Evolutionary conservation across 2,329 filamentous ascomycete species (phyloP).

Genomic region (Stemphylium beticola): DNA sequence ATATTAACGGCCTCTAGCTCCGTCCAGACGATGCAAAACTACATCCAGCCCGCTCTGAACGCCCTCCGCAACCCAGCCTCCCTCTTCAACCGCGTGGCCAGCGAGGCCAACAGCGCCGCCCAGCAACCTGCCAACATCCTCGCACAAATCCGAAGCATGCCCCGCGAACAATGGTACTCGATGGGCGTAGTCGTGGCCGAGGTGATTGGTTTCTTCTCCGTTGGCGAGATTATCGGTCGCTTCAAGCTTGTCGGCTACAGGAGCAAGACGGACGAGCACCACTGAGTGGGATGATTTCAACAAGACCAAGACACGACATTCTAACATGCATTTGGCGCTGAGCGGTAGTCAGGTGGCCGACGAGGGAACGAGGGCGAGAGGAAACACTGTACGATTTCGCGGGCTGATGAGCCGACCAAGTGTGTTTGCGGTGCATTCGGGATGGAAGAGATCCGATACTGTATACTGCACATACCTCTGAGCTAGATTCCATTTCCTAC

Average conservation of each 20-base stretch:
- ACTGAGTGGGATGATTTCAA: constrained; percentile 29
- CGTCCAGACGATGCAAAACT: constrained; percentile 81
- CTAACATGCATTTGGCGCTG: constrained; percentile 8
- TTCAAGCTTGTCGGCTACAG: constrained; percentile 93
- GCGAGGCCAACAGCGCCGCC: constrained; percentile 48
- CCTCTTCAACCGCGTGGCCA: constrained; percentile 58
- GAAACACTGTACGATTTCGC: constrained; percentile 29
- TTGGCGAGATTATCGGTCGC: constrained; percentile 95
- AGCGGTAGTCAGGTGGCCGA: constrained; percentile 1
- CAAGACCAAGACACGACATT: constrained; percentile 13
- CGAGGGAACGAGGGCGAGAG: background rate
- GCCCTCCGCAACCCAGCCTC: constrained; percentile 71
- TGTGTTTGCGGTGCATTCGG: constrained; percentile 29
- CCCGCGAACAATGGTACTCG: constrained; percentile 71
- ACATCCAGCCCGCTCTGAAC: constrained; percentile 78
- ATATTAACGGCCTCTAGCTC: constrained; percentile 62
- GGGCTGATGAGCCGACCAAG: constrained; percentile 19
- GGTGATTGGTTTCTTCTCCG: constrained; percentile 93
- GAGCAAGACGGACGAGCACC: constrained; percentile 42
- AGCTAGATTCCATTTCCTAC: constrained; percentile 46
- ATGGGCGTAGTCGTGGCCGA: constrained; percentile 83
- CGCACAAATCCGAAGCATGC: constrained; percentile 70
- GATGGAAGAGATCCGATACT: constrained; percentile 32
- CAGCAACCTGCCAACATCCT: constrained; percentile 63
- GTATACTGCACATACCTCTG: constrained; percentile 51